Percentiles rank a stretch among this genome's conserved stretches.
Conservation (phyloP, 148 eudicot species). For the Mesembryanthemum crystallinum region DNA sequence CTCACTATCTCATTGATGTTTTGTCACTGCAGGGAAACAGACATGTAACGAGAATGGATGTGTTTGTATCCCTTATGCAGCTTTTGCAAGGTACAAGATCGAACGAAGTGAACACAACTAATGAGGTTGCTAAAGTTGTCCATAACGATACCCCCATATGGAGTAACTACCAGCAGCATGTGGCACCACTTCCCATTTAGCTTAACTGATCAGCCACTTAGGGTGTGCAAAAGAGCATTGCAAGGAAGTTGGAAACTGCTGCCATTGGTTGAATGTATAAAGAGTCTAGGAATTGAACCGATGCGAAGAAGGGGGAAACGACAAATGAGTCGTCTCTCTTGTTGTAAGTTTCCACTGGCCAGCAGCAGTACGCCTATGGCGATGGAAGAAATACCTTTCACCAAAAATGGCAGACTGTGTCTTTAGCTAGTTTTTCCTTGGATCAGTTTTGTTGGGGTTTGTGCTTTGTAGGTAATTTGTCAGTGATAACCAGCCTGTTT, state of each 20-base stretch:
- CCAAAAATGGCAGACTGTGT: background rate
- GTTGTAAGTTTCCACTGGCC: background rate
- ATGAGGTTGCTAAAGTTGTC: constrained; percentile 22
- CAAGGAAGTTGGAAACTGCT: background rate
- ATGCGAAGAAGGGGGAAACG: background rate
- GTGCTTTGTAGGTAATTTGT: constrained; percentile 10
- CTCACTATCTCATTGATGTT: background rate
- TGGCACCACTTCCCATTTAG: constrained; percentile 39
- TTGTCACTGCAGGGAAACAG: constrained; percentile 33
- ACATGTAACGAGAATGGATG: constrained; percentile 61
- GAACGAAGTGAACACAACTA: constrained; percentile 15
- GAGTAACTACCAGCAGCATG: constrained; percentile 41
- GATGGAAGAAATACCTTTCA: background rate
- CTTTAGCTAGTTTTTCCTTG: background rate
- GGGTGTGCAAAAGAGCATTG: background rate
- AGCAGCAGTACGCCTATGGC: background rate
- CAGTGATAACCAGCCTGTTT: constrained; percentile 5
- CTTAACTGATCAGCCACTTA: background rate
- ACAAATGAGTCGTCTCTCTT: constrained; percentile 12
- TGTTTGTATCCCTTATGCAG: constrained; percentile 72
- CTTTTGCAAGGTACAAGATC: constrained; percentile 44
- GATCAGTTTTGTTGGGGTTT: constrained; percentile 5
- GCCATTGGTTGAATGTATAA: constrained; percentile 13
- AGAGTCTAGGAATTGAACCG: constrained; percentile 16
- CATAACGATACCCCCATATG: constrained; percentile 28